phyloP scores from a whole-genome alignment of 164 flowering plant genomes.

The Amborella trichopoda region DNA sequence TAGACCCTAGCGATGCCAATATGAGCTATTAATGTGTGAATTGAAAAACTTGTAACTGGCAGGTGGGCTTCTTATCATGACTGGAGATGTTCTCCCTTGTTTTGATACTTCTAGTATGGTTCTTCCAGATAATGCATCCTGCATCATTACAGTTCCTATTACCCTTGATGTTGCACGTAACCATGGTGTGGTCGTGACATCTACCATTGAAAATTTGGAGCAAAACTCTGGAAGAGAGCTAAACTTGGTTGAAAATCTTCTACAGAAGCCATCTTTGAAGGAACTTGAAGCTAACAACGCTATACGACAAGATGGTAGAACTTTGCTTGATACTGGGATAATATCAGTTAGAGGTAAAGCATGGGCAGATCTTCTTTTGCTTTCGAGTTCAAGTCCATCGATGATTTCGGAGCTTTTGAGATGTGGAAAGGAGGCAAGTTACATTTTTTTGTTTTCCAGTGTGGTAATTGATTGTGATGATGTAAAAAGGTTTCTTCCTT shows the following conservation, averaged over 20 bases:
- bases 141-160: slow-evolving; percentile 91
- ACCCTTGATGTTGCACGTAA: slow-evolving; percentile 94
- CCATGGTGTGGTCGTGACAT: slow-evolving; percentile 94
- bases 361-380: slow-evolving; percentile 69
- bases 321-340: slow-evolving; percentile 93
- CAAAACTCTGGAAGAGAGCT: slow-evolving; percentile 22
- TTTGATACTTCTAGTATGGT: slow-evolving; percentile 75
- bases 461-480: no score
- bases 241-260: slow-evolving; percentile 66
- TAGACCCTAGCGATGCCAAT: no score
- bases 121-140: slow-evolving; percentile 79
- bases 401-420: slow-evolving; percentile 59
- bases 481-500: no score
- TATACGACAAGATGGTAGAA: slow-evolving; percentile 80
- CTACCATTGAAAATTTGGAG: slow-evolving; percentile 27
- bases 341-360: slow-evolving; percentile 92
- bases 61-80: slow-evolving; percentile 98
- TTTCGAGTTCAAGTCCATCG: slow-evolving; percentile 55
- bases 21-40: no score
- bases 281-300: slow-evolving; percentile 72
- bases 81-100: slow-evolving; percentile 99
- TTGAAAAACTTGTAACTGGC: slow-evolving; percentile 11
- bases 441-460: no score
- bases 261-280: slow-evolving; percentile 74
- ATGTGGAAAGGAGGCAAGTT: slow-evolving; percentile 65